Evolutionary conservation across 192 early-diverging fungal genomes (phyloP).

Genomic region (Phycomyces nitens): DNA sequence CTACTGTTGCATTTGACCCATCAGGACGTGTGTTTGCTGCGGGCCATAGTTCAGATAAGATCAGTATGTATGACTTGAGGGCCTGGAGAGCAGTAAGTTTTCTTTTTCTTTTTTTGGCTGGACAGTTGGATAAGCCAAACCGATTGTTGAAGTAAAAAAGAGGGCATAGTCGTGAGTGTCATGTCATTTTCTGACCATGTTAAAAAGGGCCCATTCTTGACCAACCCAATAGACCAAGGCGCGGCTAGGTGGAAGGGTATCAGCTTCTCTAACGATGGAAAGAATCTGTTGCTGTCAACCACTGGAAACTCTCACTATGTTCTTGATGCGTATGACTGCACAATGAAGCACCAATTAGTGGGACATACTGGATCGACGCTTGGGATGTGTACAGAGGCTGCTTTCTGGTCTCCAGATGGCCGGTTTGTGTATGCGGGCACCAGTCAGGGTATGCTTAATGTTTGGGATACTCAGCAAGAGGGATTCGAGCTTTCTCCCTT

Average conservation of each 20-base stretch:
- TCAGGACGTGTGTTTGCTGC: constrained; percentile 76
- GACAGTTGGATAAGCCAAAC: too few species aligned
- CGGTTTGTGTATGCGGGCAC: constrained; percentile 65
- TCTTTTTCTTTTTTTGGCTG: too few species aligned
- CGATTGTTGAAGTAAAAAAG: too few species aligned
- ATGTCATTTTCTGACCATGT: neutral
- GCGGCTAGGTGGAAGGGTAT: constrained; percentile 52
- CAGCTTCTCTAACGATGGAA: constrained; percentile 75
- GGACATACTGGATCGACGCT: constrained; percentile 36
- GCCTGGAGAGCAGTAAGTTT: constrained; percentile 11
- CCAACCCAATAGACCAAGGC: constrained; percentile 27
- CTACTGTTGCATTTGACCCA: constrained; percentile 74
- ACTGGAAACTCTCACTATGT: constrained; percentile 53
- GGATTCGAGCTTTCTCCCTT: neutral
- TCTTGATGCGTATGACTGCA: constrained; percentile 62
- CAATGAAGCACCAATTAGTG: constrained; percentile 41
- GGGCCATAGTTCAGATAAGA: constrained; percentile 41
- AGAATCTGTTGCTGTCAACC: constrained; percentile 67
- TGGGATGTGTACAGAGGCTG: constrained; percentile 48
- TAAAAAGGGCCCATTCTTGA: constrained; percentile 46
- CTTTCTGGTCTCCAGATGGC: constrained; percentile 68
- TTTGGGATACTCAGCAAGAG: constrained; percentile 13
- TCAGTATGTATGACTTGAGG: constrained; percentile 73
- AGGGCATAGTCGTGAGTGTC: neutral
- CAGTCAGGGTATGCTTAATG: constrained; percentile 10